phyloP scores from a whole-genome alignment of 768 basidiomycete species.

The Calocera cornea region DNA sequence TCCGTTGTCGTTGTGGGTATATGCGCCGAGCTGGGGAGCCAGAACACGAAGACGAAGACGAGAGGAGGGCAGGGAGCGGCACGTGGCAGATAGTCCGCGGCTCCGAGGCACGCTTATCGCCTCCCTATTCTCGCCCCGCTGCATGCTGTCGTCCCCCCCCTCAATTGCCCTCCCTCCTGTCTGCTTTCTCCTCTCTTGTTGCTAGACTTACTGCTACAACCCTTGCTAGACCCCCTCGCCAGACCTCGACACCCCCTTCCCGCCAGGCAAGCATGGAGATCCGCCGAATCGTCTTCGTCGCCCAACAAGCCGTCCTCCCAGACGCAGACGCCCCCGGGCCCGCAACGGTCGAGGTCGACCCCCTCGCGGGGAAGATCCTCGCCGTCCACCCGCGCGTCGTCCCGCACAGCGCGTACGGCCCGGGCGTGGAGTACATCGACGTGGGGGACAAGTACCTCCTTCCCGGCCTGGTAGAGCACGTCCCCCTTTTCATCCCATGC shows the following conservation, averaged over 20 bases:
- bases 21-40: not conserved
- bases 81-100: not conserved
- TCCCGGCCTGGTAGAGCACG: constrained; percentile 73
- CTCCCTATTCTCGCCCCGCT: too few relatives aligned
- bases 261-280: too few relatives aligned
- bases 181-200: too few relatives aligned
- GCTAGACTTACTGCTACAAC: too few relatives aligned
- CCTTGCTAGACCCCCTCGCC: too few relatives aligned
- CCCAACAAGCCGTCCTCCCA: constrained; percentile 47
- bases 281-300: constrained; percentile 31
- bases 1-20: not conserved
- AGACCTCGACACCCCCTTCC: too few relatives aligned
- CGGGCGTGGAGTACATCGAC: constrained; percentile 35
- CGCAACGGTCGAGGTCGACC: constrained; percentile 53
- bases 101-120: not conserved
- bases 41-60: not conserved
- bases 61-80: not conserved
- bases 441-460: constrained; percentile 47
- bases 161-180: too few relatives aligned
- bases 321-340: constrained; percentile 35
- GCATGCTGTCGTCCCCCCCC: too few relatives aligned
- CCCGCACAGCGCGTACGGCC: constrained; percentile 21
- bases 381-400: constrained; percentile 31
- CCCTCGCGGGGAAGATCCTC: constrained; percentile 44
- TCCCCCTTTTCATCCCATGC: constrained; percentile 7